Base-by-base conservation (phyloP, 257 asterid genomes). In the Salvia hispanica region DNA sequence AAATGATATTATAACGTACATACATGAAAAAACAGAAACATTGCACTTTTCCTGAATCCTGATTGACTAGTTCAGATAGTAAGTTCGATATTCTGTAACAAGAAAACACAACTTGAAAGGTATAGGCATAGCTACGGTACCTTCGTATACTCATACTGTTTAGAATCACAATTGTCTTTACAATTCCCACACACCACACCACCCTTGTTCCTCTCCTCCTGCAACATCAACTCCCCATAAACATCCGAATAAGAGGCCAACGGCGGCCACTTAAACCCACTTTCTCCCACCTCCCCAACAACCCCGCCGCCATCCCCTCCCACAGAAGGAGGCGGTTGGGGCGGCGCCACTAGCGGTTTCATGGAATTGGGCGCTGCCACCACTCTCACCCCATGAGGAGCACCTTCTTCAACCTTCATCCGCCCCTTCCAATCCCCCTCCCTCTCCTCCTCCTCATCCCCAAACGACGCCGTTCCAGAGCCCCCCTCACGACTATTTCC, bases 371-470 rank as follows among this genome's bases (percentile, higher is more conserved):
- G 98, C 5, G 89, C 95, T 6, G 83, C 96, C 58, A 93, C 97
- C 54, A 90, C 96, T 78, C 93, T 86, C 65, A 90, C 92, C 69
- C 98, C 97, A 79, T 93, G 79, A 1, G 98, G 97, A 7, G 95
- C 85, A 36, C 97, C 97, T 86, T 90, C 95, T 74, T 93, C 97
- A 74, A 84, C 82, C 85, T 84, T 88, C 75, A 90, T 77, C 76
- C 80, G 81, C 82, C 88, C 88, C 82, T 58, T 83, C 73, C 80
- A 83, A 70, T 55, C 31, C 31, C 31, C 65, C 67, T 82, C 85
- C 5, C 77, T 85, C 54, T 84, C 97, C 74, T 74, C 97, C 74
- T 74, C 88, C 62, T 81, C 85, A 54, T 16, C 39, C 74, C 60
- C 70, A 73, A 14, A 46, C 43, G 71, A 62, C 21, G 64, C 65